phyloP scores from a whole-genome alignment of 768 basidiomycete genomes.

The Mrakia gelida region DNA sequence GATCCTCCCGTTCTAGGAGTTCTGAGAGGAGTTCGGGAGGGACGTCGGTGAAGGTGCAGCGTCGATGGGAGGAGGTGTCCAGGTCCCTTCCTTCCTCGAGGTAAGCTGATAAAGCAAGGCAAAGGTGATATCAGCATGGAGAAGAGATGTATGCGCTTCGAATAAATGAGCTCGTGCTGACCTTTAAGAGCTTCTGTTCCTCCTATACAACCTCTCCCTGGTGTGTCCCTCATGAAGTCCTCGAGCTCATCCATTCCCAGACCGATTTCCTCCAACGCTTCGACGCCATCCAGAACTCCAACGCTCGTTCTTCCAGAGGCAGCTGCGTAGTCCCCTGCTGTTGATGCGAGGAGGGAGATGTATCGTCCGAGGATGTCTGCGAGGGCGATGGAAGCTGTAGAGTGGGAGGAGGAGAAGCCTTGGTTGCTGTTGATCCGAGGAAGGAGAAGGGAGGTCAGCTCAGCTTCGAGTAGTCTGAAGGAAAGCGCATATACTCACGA shows the following conservation, averaged over 20 bases:
- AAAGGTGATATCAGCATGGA: not conserved
- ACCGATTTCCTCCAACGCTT: constrained; percentile 14
- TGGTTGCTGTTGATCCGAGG: not conserved
- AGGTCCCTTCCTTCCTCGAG: not conserved
- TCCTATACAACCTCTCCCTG: not conserved
- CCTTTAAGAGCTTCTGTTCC: not conserved
- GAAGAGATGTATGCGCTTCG: no score
- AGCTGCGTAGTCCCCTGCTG: constrained; percentile 9
- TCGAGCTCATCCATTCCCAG: constrained; percentile 1
- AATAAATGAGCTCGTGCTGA: not conserved
- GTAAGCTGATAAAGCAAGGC: not conserved
- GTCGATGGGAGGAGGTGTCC: constrained; percentile 7
- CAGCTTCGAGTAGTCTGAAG: no score
- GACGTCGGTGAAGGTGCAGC: constrained; percentile 17
- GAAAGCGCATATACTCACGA: not conserved
- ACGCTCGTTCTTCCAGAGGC: not conserved
- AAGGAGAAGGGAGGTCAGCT: not conserved
- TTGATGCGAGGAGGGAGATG: constrained; percentile 7
- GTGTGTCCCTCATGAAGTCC: not conserved
- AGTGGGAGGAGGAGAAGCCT: constrained; percentile 17
- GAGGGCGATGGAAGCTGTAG: constrained; percentile 18
- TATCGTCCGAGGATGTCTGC: constrained; percentile 15
- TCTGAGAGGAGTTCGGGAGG: not conserved
- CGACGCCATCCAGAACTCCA: not conserved
- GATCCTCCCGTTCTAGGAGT: not conserved